phyloP scores from a whole-genome alignment of 768 basidiomycete species.

The Tulasnella sp. region DNA sequence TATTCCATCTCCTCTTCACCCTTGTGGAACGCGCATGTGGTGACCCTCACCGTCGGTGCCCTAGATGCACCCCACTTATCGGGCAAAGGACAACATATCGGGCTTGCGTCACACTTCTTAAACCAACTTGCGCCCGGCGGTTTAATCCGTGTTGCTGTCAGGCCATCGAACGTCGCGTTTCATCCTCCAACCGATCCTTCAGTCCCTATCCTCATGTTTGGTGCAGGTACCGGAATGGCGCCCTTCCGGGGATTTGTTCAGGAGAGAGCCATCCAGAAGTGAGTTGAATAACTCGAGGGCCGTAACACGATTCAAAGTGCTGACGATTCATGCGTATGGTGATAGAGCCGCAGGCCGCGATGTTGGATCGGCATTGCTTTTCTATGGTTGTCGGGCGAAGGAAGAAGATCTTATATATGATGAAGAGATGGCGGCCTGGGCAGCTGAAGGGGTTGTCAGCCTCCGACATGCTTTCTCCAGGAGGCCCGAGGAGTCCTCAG shows the following conservation, averaged over 20 bases:
- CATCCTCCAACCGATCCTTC: constrained; percentile 34
- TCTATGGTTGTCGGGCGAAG: constrained; percentile 39
- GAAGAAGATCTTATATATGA: constrained; percentile 37
- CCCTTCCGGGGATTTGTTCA: constrained; percentile 45
- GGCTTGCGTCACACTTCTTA: constrained; percentile 40
- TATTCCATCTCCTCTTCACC: constrained; percentile 44
- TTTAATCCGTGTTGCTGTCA: constrained; percentile 33
- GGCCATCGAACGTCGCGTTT: constrained; percentile 33
- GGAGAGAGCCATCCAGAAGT: constrained; percentile 37
- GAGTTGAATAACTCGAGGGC: too few relatives aligned
- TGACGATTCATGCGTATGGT: too few relatives aligned
- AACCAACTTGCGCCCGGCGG: constrained; percentile 33
- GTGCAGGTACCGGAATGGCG: constrained; percentile 39
- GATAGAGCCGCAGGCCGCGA: constrained; percentile 31
- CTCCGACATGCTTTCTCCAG: constrained; percentile 37
- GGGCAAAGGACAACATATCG: constrained; percentile 32
- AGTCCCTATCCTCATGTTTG: constrained; percentile 38
- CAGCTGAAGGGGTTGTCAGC: constrained; percentile 34
- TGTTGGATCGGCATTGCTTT: constrained; percentile 34
- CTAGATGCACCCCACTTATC: constrained; percentile 32
- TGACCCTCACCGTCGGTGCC: constrained; percentile 39
- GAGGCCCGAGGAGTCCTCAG: constrained; percentile 24
- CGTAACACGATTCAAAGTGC: too few relatives aligned
- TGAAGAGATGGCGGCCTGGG: constrained; percentile 36
- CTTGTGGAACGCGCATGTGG: constrained; percentile 34